A percentile compares a stretch with the other conserved stretches of the same genome.
phyloP scores from a whole-genome alignment of 2,329 filamentous ascomycete genomes.

The Hypoxylon sp. region DNA sequence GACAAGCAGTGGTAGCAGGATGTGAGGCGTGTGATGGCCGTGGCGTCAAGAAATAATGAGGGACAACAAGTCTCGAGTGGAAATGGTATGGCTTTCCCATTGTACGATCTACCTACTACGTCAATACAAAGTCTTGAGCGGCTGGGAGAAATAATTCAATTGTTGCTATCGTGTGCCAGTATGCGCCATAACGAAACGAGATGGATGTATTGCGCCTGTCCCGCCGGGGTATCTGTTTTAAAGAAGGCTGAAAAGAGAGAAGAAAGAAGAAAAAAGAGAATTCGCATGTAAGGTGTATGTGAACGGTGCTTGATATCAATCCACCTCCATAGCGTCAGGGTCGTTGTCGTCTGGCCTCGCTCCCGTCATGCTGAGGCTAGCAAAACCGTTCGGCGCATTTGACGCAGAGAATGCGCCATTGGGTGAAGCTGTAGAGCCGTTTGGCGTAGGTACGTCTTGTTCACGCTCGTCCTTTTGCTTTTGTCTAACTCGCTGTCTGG shows the following conservation, averaged over 20 bases:
- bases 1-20: no score
- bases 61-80: no score
- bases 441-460: conserved; percentile 20
- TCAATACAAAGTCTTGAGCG: conserved; percentile 6
- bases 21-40: no score
- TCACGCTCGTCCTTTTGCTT: conserved; percentile 56
- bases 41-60: no score
- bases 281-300: conserved; percentile 26
- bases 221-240: conserved; percentile 29
- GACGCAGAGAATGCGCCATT: neutral
- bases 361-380: conserved; percentile 1
- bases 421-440: neutral
- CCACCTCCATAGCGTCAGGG: conserved; percentile 73
- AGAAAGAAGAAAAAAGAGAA: conserved; percentile 22
- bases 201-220: conserved; percentile 6
- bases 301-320: conserved; percentile 40
- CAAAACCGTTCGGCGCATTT: conserved; percentile 14
- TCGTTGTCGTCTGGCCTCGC: conserved; percentile 47
- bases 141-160: neutral
- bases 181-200: neutral
- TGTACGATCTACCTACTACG: conserved; percentile 10
- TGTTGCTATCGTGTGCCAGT: neutral
- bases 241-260: neutral
- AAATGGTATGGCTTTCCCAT: no score
- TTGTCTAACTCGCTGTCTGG: conserved; percentile 72